These are phyloP conservation scores for Piper betle DNA, from an alignment of 164 flowering plant species.

Conservation along the genomic window DNA sequence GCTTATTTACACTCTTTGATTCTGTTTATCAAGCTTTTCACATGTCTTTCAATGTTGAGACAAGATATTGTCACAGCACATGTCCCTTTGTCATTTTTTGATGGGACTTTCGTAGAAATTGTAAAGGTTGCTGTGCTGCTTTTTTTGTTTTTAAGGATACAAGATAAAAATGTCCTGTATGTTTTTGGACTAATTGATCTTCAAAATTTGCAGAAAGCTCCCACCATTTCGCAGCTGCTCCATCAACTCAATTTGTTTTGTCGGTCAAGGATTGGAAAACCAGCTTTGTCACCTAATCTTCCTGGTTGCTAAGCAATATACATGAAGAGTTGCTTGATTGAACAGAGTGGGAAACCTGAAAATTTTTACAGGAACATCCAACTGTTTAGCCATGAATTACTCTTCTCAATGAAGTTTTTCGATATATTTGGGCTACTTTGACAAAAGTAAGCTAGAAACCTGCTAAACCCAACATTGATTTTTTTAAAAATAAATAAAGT, in stretches of 20 bases:
- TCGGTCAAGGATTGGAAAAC: too few species aligned
- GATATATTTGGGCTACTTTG: too few species aligned
- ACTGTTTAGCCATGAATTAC: too few species aligned
- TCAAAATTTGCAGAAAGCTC: constrained; percentile 21
- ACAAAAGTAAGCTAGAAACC: too few species aligned
- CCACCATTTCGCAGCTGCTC: constrained; percentile 18
- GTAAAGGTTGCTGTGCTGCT: constrained; percentile 11
- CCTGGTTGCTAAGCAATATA: too few species aligned
- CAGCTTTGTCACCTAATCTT: too few species aligned
- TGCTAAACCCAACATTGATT: too few species aligned
- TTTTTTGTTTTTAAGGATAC: not conserved
- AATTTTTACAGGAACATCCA: too few species aligned
- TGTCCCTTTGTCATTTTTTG: constrained; percentile 17
- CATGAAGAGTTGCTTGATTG: too few species aligned
- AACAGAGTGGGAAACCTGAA: too few species aligned
- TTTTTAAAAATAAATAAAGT: too few species aligned
- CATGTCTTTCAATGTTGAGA: constrained; percentile 7
- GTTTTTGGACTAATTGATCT: not conserved
- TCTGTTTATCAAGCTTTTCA: not conserved
- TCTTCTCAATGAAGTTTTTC: too few species aligned
- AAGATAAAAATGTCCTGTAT: not conserved
- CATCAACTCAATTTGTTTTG: constrained; percentile 14
- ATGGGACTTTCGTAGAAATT: constrained; percentile 17
- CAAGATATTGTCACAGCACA: constrained; percentile 7
- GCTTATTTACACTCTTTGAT: not conserved